Base-by-base conservation (phyloP, 345 rosid genomes). In the Anacardium occidentale region DNA sequence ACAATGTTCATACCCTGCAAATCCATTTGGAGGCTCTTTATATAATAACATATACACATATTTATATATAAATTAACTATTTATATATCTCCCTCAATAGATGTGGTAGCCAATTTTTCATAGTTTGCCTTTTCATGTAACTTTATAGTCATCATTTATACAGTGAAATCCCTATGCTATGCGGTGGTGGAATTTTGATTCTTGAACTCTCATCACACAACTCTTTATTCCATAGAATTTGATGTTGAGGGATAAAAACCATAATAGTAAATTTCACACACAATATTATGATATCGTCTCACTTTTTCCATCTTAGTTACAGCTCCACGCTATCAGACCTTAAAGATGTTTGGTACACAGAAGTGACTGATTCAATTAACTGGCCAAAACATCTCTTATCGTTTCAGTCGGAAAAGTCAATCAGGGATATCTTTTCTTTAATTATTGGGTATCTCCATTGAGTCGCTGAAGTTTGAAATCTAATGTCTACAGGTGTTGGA, bases 91-190 rank as follows among this genome's bases (percentile, higher is more conserved):
- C 7, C 42, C 20, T 6, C 17, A 48, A 48, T 40, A 1, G 3
- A 34, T 34, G 53, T 47, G 69, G 69, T 48, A 56, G 70, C 59
- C 47, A 25, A 66, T 45, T 48, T 18, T 44, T 10, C 69, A 18
- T 18, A 26, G 44, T 48, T 37, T 47, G 69, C 20, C 69, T 47
- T 12, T 65, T 25, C 0, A 24, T 34, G 18, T 58, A n/a, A 34
- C 6, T 32, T 32, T 55, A 55, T 55, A 58, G 26, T 15, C 11
- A 34, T 18, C 13, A 20, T 61, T 44, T 32, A 34, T 32, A 15
- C 18, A 15, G 17, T 13, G 0, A 13, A 4, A 17, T 50, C 18
- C 13, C 53, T 13, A 5, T 50, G 53, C 53, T 13, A 5, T 50
- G 53, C 53, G n/a, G 18, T 1, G 5, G 53, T 50, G 53, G 53